Conservation (phyloP, 2,329 filamentous ascomycete species). For the Scedosporium apiospermum region DNA sequence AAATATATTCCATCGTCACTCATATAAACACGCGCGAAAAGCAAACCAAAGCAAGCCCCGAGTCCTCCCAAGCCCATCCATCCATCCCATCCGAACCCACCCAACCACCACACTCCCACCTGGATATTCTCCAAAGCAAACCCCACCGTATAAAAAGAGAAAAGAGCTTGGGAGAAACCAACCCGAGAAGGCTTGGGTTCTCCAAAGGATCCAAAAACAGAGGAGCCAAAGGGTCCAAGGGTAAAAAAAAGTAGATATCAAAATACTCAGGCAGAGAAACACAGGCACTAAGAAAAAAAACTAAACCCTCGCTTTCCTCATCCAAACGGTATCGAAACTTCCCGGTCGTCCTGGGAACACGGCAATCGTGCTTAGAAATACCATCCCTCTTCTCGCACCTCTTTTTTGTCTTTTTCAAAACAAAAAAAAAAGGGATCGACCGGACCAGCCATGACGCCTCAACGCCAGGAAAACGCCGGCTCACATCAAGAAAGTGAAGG, state of each 20-base stretch:
- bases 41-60: not conserved
- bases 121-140: not conserved
- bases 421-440: not conserved
- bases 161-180: not conserved
- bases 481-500: not conserved
- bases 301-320: too few species aligned
- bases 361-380: too few species aligned
- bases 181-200: not conserved
- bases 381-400: not conserved
- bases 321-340: too few species aligned
- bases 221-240: too few species aligned
- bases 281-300: too few species aligned
- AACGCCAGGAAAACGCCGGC: constrained; percentile 1
- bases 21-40: not conserved
- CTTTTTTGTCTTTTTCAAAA: not conserved
- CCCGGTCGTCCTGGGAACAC: too few species aligned
- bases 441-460: not conserved
- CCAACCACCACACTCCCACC: not conserved
- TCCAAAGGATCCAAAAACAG: too few species aligned
- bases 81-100: not conserved
- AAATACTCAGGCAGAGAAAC: too few species aligned
- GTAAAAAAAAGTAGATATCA: too few species aligned
- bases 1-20: constrained; percentile 1
- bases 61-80: not conserved
- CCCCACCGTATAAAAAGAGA: not conserved